Evolutionary conservation across 2,329 filamentous ascomycete species (phyloP), one percentile per base, ranked within the genome.

Genomic region (Endoconidiophora laricicola): DNA sequence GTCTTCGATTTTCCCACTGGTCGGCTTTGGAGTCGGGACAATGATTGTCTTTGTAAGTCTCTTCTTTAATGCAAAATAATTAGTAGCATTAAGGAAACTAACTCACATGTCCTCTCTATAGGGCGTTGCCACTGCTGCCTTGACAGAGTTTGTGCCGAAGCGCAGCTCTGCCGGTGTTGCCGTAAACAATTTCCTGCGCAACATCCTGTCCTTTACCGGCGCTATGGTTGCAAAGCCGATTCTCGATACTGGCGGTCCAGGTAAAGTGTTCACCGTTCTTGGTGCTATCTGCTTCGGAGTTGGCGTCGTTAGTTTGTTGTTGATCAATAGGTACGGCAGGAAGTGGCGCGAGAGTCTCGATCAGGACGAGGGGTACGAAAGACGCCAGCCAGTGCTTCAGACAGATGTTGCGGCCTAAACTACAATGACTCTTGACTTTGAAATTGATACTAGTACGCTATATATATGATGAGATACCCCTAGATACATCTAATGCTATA

Each of bases 131-230:
- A 87, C 83, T 0, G 91, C 86, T 0, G 87, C 91, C 82, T 68
- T 91, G 56, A 90, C 85, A 0, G 85, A 91, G 60, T 87, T 90
- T 59, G 81, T 90, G 70, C 83, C 83, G 12, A 72, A 76, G 40
- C 71, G 73, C 55, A 81, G 79, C 46, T 83, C 78, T 3, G 75
- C 75, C 9, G 84, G 83, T 1, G 82, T 90, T 2, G 86, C 85
- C 0, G 69, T 88, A 41, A 88, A 90, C 63, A 90, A 90, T 60
- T 85, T 90, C 58, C 70, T 85, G 47, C 69, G 85, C 44, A 91
- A 90, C 57, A 84, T 87, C 38, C 79, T 87, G 57, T 79, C 75
- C 46, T 87, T 81, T 54, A 70, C 85, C 1, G 84, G 82, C 7
- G 73, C 74, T 41, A 63, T 88, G 29, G 74, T 87, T 16, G 76